Conservation (phyloP, 352 stramenopile species). For the Hyphochytrium catenoides region DNA sequence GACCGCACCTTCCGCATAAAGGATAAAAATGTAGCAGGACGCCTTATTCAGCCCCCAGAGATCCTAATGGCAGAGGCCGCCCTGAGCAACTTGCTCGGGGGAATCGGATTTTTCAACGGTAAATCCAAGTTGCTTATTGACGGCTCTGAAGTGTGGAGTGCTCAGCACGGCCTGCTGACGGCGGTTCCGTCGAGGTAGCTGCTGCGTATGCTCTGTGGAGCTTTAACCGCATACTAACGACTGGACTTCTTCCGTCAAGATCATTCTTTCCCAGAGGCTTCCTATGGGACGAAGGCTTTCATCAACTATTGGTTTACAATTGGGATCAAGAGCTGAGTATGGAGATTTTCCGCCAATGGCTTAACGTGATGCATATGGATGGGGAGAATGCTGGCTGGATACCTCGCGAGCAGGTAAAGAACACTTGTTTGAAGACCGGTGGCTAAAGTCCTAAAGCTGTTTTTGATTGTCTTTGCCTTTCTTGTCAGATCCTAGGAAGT, state of each 20-base stretch:
- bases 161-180: too few species aligned
- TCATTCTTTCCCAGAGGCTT: constrained; percentile 82
- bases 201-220: too few species aligned
- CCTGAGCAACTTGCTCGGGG: constrained; percentile 67
- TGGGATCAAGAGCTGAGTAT: constrained; percentile 43
- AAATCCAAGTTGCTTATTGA: constrained; percentile 5
- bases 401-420: constrained; percentile 72
- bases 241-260: constrained; percentile 59
- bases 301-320: constrained; percentile 49
- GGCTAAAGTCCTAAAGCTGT: too few species aligned
- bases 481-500: too few species aligned
- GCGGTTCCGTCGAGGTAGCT: too few species aligned
- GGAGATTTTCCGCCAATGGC: constrained; percentile 64
- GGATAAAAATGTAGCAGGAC: too few species aligned
- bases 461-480: too few species aligned
- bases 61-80: constrained; percentile 43
- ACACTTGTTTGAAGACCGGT: too few species aligned
- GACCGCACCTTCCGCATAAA: too few species aligned
- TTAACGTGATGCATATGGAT: constrained; percentile 48
- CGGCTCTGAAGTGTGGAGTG: too few species aligned
- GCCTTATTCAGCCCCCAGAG: too few species aligned
- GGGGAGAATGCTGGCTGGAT: constrained; percentile 52
- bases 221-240: too few species aligned
- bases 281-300: constrained; percentile 83
- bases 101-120: constrained; percentile 69